A percentile compares a stretch with the other conserved stretches of the same genome.
Evolutionary conservation across 2,329 filamentous ascomycete species (phyloP).

Genomic region (Alternaria rosae): DNA sequence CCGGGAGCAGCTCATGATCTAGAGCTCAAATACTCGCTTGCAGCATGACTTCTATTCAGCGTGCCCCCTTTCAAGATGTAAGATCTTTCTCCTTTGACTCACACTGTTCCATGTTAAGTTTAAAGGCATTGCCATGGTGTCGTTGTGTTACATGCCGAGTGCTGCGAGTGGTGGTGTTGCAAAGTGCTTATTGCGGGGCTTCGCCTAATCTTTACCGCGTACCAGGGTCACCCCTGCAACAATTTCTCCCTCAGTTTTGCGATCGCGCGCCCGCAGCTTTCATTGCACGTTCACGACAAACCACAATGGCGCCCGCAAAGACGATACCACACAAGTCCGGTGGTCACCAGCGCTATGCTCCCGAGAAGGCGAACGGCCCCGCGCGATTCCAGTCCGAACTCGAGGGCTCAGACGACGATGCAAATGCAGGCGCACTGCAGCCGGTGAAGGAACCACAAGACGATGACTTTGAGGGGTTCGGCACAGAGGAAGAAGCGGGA

Average conservation of each 20-base stretch:
- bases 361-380: slow-evolving; percentile 19
- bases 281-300: slow-evolving; percentile 18
- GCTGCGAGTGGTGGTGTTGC: not conserved
- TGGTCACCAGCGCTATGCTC: slow-evolving; percentile 29
- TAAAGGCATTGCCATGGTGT: not conserved
- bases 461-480: slow-evolving; percentile 39
- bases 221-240: slow-evolving; percentile 39
- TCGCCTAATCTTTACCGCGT: slow-evolving; percentile 25
- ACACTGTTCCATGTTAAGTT: not conserved
- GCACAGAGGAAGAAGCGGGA: slow-evolving; percentile 17
- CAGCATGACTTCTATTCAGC: no score
- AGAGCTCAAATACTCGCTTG: no score
- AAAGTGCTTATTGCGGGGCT: slow-evolving; percentile 20
- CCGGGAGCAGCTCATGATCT: rapidly evolving
- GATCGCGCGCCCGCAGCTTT: slow-evolving; percentile 20
- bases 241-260: slow-evolving; percentile 41
- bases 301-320: slow-evolving; percentile 40
- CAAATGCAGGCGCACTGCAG: slow-evolving; percentile 34
- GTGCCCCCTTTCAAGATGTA: no score
- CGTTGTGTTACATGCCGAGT: not conserved
- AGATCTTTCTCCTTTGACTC: no score
- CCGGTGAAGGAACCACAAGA: slow-evolving; percentile 22
- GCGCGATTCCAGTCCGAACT: slow-evolving; percentile 24
- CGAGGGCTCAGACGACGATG: slow-evolving; percentile 32
- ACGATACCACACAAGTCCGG: slow-evolving; percentile 32